Evolutionary conservation across 257 asterid species (phyloP).

Genomic region (Gynochthodes officinalis): DNA sequence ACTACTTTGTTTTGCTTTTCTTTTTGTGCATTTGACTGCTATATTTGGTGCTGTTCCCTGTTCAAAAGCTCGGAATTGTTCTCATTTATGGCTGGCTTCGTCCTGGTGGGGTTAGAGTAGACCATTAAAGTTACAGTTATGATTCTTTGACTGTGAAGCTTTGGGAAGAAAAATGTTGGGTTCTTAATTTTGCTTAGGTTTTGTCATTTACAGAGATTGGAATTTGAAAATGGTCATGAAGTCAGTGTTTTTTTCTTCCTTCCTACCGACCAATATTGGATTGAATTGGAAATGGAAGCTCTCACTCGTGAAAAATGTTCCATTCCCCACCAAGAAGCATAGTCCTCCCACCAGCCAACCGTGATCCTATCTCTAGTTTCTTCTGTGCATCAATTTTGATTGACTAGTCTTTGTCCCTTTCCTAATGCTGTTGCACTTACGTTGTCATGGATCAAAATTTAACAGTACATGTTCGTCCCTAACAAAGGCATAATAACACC

Average conservation of each 20-base stretch:
- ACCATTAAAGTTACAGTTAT: background rate
- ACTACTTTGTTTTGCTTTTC: background rate
- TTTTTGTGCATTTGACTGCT: background rate
- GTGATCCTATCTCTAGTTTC: no score
- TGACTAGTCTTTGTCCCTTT: no score
- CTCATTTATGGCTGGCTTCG: background rate
- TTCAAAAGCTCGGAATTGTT: background rate
- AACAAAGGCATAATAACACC: background rate
- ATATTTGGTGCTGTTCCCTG: background rate
- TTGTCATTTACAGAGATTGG: slow-evolving; percentile 28
- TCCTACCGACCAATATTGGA: no score
- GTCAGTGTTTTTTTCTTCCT: slow-evolving; percentile 22
- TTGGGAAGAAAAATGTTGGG: slow-evolving; percentile 22
- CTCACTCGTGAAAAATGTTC: no score
- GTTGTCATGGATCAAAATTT: no score
- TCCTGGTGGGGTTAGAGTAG: background rate
- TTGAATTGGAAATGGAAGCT: no score
- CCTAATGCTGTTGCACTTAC: no score
- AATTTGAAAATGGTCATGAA: slow-evolving; percentile 44
- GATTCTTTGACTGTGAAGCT: slow-evolving; percentile 41
- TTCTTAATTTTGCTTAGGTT: slow-evolving; percentile 39
- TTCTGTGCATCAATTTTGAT: no score
- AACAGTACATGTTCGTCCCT: no score
- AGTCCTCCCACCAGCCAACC: no score
- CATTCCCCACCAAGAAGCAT: no score